phyloP scores from a whole-genome alignment of 768 basidiomycete species.

The Paxillus rubicundulus region DNA sequence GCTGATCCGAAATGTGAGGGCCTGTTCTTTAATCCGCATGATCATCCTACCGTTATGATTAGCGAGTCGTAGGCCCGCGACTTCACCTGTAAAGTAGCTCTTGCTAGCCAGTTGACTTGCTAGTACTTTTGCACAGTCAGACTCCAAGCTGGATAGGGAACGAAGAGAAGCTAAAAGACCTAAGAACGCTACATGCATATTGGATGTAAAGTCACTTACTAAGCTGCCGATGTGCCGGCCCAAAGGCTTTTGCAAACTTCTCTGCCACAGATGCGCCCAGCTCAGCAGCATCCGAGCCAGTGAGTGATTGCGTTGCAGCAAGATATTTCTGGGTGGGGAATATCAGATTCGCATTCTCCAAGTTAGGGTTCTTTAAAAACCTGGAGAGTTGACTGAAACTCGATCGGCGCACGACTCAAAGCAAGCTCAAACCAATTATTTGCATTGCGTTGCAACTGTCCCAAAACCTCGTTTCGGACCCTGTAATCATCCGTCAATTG shows the following conservation, averaged over 20 bases:
- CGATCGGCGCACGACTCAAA: conserved; percentile 84
- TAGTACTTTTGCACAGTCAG: conserved; percentile 79
- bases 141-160: conserved; percentile 57
- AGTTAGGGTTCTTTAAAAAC: conserved; percentile 38
- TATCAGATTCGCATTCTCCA: not conserved
- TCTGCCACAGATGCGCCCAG: conserved; percentile 90
- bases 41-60: conserved; percentile 54
- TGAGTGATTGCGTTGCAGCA: conserved; percentile 63
- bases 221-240: conserved; percentile 71
- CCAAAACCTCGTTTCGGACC: conserved; percentile 80
- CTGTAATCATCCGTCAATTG: conserved; percentile 84
- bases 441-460: conserved; percentile 69
- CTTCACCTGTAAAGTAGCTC: conserved; percentile 87
- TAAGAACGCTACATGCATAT: not conserved
- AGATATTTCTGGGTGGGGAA: conserved; percentile 75
- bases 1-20: conserved; percentile 35
- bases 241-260: conserved; percentile 78
- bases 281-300: conserved; percentile 76
- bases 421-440: conserved; percentile 85
- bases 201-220: conserved; percentile 45
- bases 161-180: conserved; percentile 50
- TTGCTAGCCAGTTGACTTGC: conserved; percentile 87
- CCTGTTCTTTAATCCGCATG: not conserved
- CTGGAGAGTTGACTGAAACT: conserved; percentile 89
- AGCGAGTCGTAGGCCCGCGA: conserved; percentile 73